Percentiles rank a stretch among this genome's conserved stretches.
phyloP scores from a whole-genome alignment of 139 green algal genomes.

The Chlorella sp. region DNA sequence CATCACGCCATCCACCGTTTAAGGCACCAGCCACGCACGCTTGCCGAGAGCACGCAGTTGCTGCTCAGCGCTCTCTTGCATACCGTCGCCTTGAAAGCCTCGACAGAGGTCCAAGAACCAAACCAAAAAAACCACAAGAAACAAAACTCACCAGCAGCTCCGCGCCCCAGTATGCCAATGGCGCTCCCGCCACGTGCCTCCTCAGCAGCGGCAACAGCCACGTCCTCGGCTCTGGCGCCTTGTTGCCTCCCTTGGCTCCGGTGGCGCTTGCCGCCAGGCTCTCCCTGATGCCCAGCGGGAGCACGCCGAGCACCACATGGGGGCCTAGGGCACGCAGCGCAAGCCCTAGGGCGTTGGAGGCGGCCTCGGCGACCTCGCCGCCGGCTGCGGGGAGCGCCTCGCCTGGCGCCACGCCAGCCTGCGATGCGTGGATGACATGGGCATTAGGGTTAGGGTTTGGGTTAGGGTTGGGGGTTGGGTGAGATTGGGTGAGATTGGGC shows the following conservation, averaged over 20 bases:
- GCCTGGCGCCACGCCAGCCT: neutral
- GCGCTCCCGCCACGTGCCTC: slow-evolving; percentile 43
- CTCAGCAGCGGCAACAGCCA: slow-evolving; percentile 90
- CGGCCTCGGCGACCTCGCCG: slow-evolving; percentile 23
- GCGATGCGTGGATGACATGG: neutral
- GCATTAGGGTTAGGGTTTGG: too few species aligned
- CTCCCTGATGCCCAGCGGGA: slow-evolving; percentile 65
- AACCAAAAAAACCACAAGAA: too few species aligned
- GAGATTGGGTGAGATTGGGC: too few species aligned
- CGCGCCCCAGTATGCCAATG: slow-evolving; percentile 58
- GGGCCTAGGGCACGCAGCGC: slow-evolving; percentile 69
- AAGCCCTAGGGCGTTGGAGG: slow-evolving; percentile 58
- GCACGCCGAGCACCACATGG: slow-evolving; percentile 50
- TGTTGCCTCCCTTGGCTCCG: slow-evolving; percentile 2
- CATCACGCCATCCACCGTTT: neutral
- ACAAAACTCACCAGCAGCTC: slow-evolving; percentile 30
- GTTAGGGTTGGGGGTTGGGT: too few species aligned
- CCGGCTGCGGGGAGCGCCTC: neutral
- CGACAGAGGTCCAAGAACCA: too few species aligned
- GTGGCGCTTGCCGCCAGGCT: too few species aligned
- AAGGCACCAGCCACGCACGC: too few species aligned
- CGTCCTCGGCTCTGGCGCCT: slow-evolving; percentile 67
- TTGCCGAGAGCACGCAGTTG: too few species aligned
- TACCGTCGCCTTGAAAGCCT: too few species aligned
- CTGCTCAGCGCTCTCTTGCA: too few species aligned